phyloP scores from a whole-genome alignment of 2,329 filamentous ascomycete species.

The Xylariaceae sp. region DNA sequence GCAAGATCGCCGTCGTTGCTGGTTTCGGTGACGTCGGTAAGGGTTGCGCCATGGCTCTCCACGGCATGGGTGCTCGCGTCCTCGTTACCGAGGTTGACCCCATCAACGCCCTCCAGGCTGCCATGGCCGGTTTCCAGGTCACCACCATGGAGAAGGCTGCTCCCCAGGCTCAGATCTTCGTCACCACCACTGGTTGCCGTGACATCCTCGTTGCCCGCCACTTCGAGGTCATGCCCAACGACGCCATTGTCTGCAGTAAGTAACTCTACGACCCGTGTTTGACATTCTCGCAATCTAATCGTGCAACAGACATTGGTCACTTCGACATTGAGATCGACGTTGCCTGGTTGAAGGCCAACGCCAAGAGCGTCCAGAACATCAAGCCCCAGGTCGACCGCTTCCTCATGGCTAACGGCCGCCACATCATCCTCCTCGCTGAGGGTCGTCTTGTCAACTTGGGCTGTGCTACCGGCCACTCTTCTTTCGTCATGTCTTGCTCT shows the following conservation, averaged over 20 bases:
- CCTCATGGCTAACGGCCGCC: constrained; percentile 85
- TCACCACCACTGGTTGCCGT: constrained; percentile 98
- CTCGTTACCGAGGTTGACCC: constrained; percentile 96
- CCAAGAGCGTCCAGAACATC: constrained; percentile 92
- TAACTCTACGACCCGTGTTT: constrained; percentile 21
- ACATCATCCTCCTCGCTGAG: constrained; percentile 98
- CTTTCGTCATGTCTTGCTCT: constrained; percentile 99
- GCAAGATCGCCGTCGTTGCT: constrained; percentile 95
- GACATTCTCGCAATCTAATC: constrained; percentile 22
- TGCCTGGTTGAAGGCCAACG: constrained; percentile 98
- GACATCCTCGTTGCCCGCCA: constrained; percentile 90
- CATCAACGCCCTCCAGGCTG: constrained; percentile 99
- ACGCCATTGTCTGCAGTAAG: constrained; percentile 96
- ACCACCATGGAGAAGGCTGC: constrained; percentile 97
- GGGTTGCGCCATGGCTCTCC: constrained; percentile 92
- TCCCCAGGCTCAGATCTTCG: constrained; percentile 87
- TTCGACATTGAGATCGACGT: constrained; percentile 99
- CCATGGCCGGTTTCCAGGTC: constrained; percentile 95
- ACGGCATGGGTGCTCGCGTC: constrained; percentile 95
- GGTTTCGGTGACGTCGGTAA: constrained; percentile 99
- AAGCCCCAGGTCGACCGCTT: constrained; percentile 99
- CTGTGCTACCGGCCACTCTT: constrained; percentile 98
- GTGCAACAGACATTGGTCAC: constrained; percentile 78
- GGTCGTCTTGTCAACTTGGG: constrained; percentile 98
- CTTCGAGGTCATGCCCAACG: constrained; percentile 94